Conservation (phyloP, 2,329 filamentous ascomycete species). For the Penicillium sp. region DNA sequence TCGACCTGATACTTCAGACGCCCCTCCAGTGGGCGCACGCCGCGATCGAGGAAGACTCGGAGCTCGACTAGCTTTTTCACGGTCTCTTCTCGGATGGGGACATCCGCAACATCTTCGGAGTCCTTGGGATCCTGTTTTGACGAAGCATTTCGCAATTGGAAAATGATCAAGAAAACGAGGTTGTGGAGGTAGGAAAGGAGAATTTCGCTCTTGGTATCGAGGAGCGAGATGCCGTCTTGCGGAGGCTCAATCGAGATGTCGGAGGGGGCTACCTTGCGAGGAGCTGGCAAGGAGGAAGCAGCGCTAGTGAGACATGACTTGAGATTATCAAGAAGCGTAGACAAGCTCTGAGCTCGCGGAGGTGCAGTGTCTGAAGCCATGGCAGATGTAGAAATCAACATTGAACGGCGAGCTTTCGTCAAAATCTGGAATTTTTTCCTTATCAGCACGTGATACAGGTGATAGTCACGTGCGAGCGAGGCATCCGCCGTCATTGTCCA, state of each 20-base stretch:
- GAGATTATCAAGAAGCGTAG: constrained; percentile 34
- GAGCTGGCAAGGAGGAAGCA: constrained; percentile 35
- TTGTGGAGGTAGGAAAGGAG: constrained; percentile 95
- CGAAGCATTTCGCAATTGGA: constrained; percentile 67
- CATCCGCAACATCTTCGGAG: constrained; percentile 27
- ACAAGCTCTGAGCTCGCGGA: constrained; percentile 26
- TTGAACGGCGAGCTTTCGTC: background rate
- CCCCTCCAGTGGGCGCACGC: constrained; percentile 83
- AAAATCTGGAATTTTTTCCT: constrained; percentile 8
- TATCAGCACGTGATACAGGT: constrained; percentile 7
- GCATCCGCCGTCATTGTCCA: constrained; percentile 1
- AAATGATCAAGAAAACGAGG: constrained; percentile 78
- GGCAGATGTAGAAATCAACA: constrained; percentile 1
- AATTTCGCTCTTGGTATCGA: constrained; percentile 96
- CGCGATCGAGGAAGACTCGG: constrained; percentile 89
- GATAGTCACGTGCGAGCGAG: background rate
- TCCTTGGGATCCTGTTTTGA: constrained; percentile 31
- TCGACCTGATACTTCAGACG: constrained; percentile 94
- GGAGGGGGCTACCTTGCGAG: constrained; percentile 42
- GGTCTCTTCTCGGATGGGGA: constrained; percentile 62
- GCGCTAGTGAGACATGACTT: constrained; percentile 36
- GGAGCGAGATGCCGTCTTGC: constrained; percentile 83
- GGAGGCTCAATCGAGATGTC: constrained; percentile 72
- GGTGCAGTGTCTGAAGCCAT: constrained; percentile 28
- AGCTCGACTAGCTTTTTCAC: constrained; percentile 87